These are phyloP conservation scores for Nicotiana obtusifolia DNA, from an alignment of 257 asterid species.

Conservation along the genomic window DNA sequence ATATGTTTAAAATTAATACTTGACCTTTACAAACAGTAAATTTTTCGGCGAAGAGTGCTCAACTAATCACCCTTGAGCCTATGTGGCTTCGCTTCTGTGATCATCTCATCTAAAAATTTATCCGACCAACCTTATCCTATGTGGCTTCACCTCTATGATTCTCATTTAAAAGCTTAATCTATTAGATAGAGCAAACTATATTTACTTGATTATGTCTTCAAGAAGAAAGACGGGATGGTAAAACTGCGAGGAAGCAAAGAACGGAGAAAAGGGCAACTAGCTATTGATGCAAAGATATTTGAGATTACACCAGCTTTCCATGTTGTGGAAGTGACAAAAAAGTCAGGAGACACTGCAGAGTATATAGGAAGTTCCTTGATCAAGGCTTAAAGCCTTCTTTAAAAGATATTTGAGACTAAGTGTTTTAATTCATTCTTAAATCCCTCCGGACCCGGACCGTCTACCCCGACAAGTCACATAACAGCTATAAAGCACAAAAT, in stretches of 20 bases:
- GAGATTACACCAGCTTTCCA: conserved; percentile 6
- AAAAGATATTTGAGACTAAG: no score
- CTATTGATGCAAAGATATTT: neutral
- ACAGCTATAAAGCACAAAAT: no score
- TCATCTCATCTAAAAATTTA: neutral
- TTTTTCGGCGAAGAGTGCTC: fast-evolving
- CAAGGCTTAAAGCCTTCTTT: no score
- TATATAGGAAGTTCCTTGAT: no score
- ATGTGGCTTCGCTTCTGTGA: no score
- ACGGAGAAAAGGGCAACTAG: neutral
- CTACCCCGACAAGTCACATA: no score
- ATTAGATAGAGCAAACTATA: neutral
- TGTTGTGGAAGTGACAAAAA: conserved; percentile 12
- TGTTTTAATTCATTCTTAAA: no score
- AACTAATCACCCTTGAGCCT: no score
- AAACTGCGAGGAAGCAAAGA: conserved; percentile 9
- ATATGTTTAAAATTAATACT: fast-evolving
- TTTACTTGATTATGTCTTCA: neutral
- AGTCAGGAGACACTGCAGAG: no score
- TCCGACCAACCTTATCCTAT: neutral
- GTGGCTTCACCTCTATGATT: neutral
- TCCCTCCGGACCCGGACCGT: no score
- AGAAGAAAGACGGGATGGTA: neutral
- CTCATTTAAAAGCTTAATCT: neutral
- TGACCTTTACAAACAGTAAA: fast-evolving